These are phyloP conservation scores for Coniophora puteana DNA, from an alignment of 1,284 basidiomycete species.

Conservation along the genomic window DNA sequence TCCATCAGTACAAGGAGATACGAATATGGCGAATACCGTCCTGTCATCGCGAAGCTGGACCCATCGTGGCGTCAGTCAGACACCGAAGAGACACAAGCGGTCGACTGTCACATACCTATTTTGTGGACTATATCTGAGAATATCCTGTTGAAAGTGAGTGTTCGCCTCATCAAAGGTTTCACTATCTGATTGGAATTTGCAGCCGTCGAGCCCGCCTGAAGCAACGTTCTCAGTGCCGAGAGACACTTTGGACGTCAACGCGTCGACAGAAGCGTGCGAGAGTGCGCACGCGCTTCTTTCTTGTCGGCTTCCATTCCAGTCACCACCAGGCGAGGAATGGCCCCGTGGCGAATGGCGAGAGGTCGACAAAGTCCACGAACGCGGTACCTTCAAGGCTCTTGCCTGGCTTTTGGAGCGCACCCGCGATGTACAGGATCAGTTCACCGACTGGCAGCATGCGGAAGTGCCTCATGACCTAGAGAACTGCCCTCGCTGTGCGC, in stretches of 20 bases:
- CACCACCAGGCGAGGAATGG: constrained; percentile 77
- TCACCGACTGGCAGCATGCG: constrained; percentile 58
- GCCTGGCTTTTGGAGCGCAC: constrained; percentile 88
- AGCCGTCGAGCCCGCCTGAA: constrained; percentile 47
- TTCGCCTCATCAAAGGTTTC: background rate
- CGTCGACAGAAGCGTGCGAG: constrained; percentile 59
- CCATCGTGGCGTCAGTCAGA: constrained; percentile 75
- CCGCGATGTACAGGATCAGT: constrained; percentile 64
- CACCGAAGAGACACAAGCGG: constrained; percentile 40
- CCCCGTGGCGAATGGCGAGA: constrained; percentile 69
- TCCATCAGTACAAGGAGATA: constrained; percentile 73
- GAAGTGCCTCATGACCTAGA: constrained; percentile 36
- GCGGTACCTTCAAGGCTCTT: constrained; percentile 73
- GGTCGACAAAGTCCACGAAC: constrained; percentile 83
- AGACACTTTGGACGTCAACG: constrained; percentile 48
- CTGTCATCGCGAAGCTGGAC: constrained; percentile 69
- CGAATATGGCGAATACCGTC: constrained; percentile 78
- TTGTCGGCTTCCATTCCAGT: constrained; percentile 66
- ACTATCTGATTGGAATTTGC: constrained; percentile 10
- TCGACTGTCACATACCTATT: constrained; percentile 58
- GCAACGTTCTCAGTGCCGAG: constrained; percentile 68
- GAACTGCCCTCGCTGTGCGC: constrained; percentile 76
- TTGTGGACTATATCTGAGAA: constrained; percentile 54
- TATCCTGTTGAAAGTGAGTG: constrained; percentile 51
- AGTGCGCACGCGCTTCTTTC: constrained; percentile 78